These are phyloP conservation scores for Sindora glabra DNA, from an alignment of 306 rosid genomes.

Conservation along the genomic window DNA sequence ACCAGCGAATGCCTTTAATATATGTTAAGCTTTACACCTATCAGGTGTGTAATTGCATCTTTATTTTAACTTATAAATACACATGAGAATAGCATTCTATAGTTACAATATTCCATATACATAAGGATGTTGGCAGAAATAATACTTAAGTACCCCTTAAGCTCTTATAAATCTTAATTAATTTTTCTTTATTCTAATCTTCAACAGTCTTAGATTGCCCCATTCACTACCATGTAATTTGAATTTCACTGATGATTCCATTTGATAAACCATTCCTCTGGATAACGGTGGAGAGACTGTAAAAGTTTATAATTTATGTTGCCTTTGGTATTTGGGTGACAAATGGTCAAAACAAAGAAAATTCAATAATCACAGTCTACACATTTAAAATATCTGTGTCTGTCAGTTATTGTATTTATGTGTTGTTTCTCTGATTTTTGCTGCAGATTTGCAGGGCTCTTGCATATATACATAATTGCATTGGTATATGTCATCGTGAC, in stretches of 20 bases:
- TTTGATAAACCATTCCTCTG: neutral
- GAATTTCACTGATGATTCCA: neutral
- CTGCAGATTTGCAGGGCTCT: slow-evolving; percentile 96
- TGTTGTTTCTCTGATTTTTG: slow-evolving; percentile 12
- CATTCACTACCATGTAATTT: neutral
- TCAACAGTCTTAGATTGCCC: neutral
- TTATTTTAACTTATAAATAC: neutral
- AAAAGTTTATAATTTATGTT: no score
- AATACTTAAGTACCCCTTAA: neutral
- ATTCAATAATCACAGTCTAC: neutral
- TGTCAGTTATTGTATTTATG: neutral
- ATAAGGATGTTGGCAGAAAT: neutral
- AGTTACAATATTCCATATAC: neutral
- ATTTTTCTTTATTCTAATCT: neutral
- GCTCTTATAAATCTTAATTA: neutral
- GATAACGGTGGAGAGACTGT: neutral
- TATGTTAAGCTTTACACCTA: slow-evolving; percentile 92
- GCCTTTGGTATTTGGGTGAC: neutral
- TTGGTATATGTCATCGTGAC: slow-evolving; percentile 96
- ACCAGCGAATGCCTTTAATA: slow-evolving; percentile 92
- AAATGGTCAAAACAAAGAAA: neutral
- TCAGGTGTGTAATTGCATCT: slow-evolving; percentile 51
- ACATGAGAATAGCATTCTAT: neutral
- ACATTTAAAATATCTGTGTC: neutral
- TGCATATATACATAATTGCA: slow-evolving; percentile 92